Conservation (phyloP, 1,139 yeast genomes). For the Suhomyces bokatorum region DNA sequence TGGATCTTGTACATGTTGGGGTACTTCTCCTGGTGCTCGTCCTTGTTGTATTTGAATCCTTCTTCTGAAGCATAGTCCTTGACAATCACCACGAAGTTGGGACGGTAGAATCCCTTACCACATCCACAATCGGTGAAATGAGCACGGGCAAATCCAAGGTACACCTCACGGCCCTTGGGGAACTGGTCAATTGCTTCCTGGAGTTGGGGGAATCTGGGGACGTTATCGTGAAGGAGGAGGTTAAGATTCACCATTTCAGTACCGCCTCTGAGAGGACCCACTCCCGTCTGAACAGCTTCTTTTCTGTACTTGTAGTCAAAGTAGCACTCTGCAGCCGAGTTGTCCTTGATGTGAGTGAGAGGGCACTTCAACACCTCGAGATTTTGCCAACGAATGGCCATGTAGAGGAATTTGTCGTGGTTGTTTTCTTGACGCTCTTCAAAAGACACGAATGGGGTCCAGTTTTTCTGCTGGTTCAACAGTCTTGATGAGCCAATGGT, state of each 20-base stretch:
- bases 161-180: conserved; percentile 15
- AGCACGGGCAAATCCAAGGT: conserved; percentile 22
- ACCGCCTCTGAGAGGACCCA: conserved; percentile 31
- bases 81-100: conserved; percentile 18
- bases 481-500: conserved; percentile 24
- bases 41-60: conserved; percentile 3
- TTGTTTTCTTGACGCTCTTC: conserved; percentile 20
- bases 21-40: conserved; percentile 4
- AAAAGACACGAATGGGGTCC: conserved; percentile 43
- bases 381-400: conserved; percentile 41
- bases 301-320: conserved; percentile 23
- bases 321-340: conserved; percentile 25
- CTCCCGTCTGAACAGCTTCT: conserved; percentile 1
- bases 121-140: conserved; percentile 22
- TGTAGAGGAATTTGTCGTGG: conserved; percentile 32
- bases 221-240: conserved; percentile 11
- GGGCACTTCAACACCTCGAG: conserved; percentile 35
- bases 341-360: conserved; percentile 12
- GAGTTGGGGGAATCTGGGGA: conserved; percentile 4
- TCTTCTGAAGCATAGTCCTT: conserved; percentile 9
- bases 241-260: conserved; percentile 24
- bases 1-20: conserved; percentile 6
- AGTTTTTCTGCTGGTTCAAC: conserved; percentile 36
- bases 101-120: conserved; percentile 19
- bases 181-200: conserved; percentile 36